phyloP scores from a whole-genome alignment of 176 grass and related monocot genomes.

The Avena insularis region DNA sequence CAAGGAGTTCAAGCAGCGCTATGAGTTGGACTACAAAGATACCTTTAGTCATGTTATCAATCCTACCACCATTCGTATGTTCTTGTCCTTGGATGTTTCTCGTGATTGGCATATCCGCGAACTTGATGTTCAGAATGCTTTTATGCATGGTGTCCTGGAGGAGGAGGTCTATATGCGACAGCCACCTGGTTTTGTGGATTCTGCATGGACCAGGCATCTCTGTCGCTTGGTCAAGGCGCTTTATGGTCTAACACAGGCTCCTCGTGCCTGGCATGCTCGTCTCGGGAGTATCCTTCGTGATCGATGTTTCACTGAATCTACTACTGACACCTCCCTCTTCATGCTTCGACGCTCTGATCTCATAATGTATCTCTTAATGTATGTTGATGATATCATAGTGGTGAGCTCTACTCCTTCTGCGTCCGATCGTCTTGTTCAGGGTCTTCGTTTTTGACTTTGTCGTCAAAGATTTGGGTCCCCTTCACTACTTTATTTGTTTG shows the following conservation, averaged over 20 bases:
- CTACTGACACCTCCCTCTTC: not conserved
- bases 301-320: not conserved
- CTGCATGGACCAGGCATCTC: accelerated
- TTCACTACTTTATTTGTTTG: not conserved
- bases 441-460: not conserved
- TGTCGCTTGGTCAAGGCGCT: not conserved
- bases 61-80: not conserved
- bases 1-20: not conserved
- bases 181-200: not conserved
- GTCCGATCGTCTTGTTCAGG: not conserved
- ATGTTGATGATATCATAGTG: not conserved
- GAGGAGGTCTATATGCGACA: not conserved
- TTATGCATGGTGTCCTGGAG: not conserved
- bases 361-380: not conserved
- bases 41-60: not conserved
- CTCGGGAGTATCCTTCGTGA: not conserved
- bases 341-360: no score
- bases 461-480: not conserved
- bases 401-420: not conserved
- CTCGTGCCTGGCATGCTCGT: not conserved
- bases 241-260: not conserved
- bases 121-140: not conserved
- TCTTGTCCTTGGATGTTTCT: not conserved
- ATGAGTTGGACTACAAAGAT: not conserved
- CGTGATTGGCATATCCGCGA: not conserved